Base-by-base conservation (phyloP, 768 basidiomycete species). In the Plicaturopsis crispa region DNA sequence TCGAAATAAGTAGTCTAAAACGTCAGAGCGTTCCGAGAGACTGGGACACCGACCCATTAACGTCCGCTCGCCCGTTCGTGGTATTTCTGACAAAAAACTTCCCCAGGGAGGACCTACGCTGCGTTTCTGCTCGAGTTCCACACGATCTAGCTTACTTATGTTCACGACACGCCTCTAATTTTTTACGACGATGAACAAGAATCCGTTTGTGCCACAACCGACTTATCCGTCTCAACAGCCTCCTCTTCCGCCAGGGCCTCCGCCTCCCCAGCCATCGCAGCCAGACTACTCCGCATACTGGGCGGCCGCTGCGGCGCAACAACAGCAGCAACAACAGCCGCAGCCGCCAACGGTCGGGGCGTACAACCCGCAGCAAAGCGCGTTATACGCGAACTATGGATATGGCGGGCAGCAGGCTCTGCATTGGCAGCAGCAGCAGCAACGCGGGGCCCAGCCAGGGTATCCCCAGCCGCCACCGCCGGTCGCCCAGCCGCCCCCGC, bases 371-470 rank as follows among this genome's bases (percentile, higher is more conserved):
- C 81, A 85, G 56, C 87, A 90, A 53, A 84, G 80, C 53, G 80
- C 84, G 18, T 61, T 92, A 16, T 93, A 92, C 53, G 87, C 88
- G 1, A 91, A 91, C 54, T 93, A 93, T 53, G 90, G 90, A 22
- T 93, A 94, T 55, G 86, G 87, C 2, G 72, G 76, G 34, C 80
- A 84, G 48, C 61, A 63, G 50, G 66, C 60, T 44, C 54, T 65
- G 43, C 63, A 70, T 50, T 78, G 78, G 73, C 80, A 78, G 44
- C 71, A 75, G 39, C 79, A 81, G 49, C 81, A 81, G 31, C n/a
- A n/a, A n/a, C 78, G 76, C 31, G 80, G 79, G 35, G 63, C 67
- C 38, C 65, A 65, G 18, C 60, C 61, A 26, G 60, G 62, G 26
- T 69, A 69, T 42, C 54, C 54, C 40, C 67, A 67, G 35, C 72